Conservation (phyloP, 768 basidiomycete genomes). For the Tricholoma saponaceum region DNA sequence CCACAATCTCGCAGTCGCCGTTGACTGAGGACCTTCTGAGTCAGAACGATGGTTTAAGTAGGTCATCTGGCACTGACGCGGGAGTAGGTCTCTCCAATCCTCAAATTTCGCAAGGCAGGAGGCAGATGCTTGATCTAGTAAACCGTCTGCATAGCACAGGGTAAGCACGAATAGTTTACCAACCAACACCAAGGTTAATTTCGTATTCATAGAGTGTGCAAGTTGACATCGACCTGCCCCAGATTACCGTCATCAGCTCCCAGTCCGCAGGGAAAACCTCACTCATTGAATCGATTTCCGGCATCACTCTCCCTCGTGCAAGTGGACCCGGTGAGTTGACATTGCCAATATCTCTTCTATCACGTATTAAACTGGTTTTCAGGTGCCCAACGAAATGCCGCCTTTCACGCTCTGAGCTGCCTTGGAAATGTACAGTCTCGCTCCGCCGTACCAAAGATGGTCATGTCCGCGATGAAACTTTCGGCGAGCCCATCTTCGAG, state of each 20-base stretch:
- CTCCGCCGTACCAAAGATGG: constrained; percentile 42
- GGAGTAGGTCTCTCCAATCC: constrained; percentile 48
- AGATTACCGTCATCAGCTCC: constrained; percentile 68
- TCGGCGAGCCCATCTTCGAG: constrained; percentile 46
- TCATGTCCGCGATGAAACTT: constrained; percentile 32
- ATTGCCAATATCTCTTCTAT: too few relatives aligned
- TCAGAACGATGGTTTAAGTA: too few relatives aligned
- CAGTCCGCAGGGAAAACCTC: constrained; percentile 79
- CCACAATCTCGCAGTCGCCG: too few relatives aligned
- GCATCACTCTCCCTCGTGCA: constrained; percentile 64
- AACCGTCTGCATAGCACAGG: constrained; percentile 55
- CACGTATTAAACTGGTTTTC: too few relatives aligned
- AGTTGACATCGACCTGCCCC: constrained; percentile 66
- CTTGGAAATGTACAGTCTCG: constrained; percentile 51
- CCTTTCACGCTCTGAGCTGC: constrained; percentile 32
- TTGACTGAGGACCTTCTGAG: too few relatives aligned
- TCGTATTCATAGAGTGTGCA: constrained; percentile 63
- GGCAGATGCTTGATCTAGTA: constrained; percentile 47
- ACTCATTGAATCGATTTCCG: constrained; percentile 72
- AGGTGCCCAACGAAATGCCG: constrained; percentile 60
- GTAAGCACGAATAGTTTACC: too few relatives aligned
- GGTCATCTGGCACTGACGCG: too few relatives aligned
- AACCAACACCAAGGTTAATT: too few relatives aligned
- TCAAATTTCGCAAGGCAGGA: constrained; percentile 29
- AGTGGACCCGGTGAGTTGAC: constrained; percentile 67